Evolutionary conservation across 2,329 filamentous ascomycete species (phyloP), one percentile per base, ranked within the genome.

Genomic region (Beauveria scarabaeidicola): DNA sequence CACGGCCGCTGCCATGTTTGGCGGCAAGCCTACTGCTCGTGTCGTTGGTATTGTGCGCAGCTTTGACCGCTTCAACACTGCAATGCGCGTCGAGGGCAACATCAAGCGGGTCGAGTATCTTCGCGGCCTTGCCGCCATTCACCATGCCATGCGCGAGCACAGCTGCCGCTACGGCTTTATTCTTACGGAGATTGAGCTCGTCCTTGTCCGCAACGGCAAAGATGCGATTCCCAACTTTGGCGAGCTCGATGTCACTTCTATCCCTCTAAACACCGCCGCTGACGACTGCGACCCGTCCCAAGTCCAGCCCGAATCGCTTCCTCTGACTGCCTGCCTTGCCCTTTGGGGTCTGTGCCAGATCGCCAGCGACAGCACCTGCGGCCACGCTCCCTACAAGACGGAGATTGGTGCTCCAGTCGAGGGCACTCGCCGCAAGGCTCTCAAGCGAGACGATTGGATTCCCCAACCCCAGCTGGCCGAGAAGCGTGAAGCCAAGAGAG

Each of bases 151-250:
- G 91, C 91, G 93, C 72, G 91, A 96, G 75, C 90, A 96, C 75
- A 86, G 87, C 65, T 95, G 90, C 70, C 87, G 93, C 61, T 97
- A 97, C 73, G 93, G 93, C 58, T 97, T 96, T 78, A 93, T 97
- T 73, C 85, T 97, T 69, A 97, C 91, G 1, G 93, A 97, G 75
- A 96, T 96, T 67, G 93, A 97, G 75, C 85, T 97, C 9, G 87
- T 97, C 43, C 86, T 94, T 66, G 91, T 96, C 1, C 90, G 92
- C 67, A 90, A 89, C 65, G 91, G 92, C 56, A 83, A 71, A 66
- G 87, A 81, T 68, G 75, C 80, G 44, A 85, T 85, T 1, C 92
- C 92, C 0, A 86, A 91, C 70, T 97, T 96, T 69, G 92, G 93
- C n/a, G 90, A 87, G 72, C 78, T 97, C 5, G 92, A 97, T 72